A percentile compares a stretch with the other conserved stretches of the same genome.
phyloP scores from a whole-genome alignment of 2,329 filamentous ascomycete genomes.

The Dactylellina leptospora region DNA sequence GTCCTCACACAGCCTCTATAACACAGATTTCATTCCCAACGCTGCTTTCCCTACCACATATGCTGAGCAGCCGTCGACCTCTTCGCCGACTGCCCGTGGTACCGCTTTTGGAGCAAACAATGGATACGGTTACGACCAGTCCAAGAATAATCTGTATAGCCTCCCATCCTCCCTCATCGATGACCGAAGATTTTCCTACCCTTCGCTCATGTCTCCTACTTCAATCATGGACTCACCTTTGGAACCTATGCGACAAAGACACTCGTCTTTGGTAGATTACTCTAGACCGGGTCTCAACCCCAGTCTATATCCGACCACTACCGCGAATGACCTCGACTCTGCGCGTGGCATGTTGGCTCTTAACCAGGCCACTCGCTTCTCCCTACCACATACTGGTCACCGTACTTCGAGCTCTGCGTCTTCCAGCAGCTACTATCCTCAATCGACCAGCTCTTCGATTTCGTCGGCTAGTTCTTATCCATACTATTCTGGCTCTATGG shows the following conservation, averaged over 20 bases:
- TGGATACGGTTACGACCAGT: conserved; percentile 46
- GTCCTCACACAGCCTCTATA: conserved; percentile 43
- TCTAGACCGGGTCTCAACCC: conserved; percentile 66
- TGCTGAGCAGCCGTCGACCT: conserved; percentile 29
- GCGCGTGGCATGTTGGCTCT: conserved; percentile 94
- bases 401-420: conserved; percentile 82
- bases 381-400: conserved; percentile 63
- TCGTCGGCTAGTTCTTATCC: conserved; percentile 82
- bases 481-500: conserved; percentile 84
- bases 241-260: conserved; percentile 62
- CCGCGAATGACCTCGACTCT: conserved; percentile 90
- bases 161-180: conserved; percentile 59
- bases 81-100: conserved; percentile 38
- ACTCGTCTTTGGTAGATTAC: conserved; percentile 71
- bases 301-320: conserved; percentile 72
- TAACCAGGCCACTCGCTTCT: conserved; percentile 69
- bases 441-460: conserved; percentile 88
- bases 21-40: conserved; percentile 47
- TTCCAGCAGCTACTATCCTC: conserved; percentile 77
- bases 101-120: conserved; percentile 25
- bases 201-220: conserved; percentile 73
- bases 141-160: conserved; percentile 53
- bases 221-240: conserved; percentile 59
- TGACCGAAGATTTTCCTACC: conserved; percentile 78
- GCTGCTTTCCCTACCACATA: conserved; percentile 29